Conservation (phyloP, 139 green algal genomes). For the Micractinium conductrix region DNA sequence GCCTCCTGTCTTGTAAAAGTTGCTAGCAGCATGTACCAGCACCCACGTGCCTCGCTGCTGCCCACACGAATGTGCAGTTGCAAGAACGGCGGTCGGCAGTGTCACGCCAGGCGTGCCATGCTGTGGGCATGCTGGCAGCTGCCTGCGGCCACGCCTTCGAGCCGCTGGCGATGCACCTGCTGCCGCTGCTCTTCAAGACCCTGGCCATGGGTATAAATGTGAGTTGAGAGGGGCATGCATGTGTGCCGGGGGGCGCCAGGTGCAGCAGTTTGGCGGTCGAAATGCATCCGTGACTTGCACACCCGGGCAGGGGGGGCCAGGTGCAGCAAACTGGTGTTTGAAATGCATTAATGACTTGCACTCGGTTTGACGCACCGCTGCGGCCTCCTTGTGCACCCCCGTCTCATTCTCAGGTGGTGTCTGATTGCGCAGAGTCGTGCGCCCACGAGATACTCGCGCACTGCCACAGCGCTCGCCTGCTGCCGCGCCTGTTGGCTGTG, state of each 20-base stretch:
- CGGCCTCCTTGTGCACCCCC: no score
- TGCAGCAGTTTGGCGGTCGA: no score
- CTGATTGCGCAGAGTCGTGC: conserved; percentile 68
- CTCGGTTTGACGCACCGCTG: no score
- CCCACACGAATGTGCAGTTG: conserved; percentile 52
- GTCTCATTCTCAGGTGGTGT: conserved; percentile 37
- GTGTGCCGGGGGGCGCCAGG: no score
- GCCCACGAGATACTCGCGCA: conserved; percentile 54
- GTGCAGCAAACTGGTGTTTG: no score
- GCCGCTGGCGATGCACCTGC: conserved; percentile 52
- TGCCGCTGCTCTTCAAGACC: conserved; percentile 76
- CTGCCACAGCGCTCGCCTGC: conserved; percentile 60
- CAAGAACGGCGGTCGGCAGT: conserved; percentile 73
- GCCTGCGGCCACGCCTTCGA: conserved; percentile 63
- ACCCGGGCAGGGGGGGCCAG: no score
- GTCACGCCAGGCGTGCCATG: conserved; percentile 69
- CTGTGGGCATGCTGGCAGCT: conserved; percentile 63
- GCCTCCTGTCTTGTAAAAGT: not conserved
- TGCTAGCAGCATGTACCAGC: no score
- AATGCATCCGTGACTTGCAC: no score
- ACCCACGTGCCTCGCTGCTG: not conserved
- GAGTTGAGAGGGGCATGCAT: no score
- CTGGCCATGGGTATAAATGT: conserved; percentile 84
- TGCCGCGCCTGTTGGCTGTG: conserved; percentile 51
- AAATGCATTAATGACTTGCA: no score